Evolutionary conservation across 225 moss, liverwort and hornwort species (phyloP).

Genomic region (Pseudoscleropodium purum): DNA sequence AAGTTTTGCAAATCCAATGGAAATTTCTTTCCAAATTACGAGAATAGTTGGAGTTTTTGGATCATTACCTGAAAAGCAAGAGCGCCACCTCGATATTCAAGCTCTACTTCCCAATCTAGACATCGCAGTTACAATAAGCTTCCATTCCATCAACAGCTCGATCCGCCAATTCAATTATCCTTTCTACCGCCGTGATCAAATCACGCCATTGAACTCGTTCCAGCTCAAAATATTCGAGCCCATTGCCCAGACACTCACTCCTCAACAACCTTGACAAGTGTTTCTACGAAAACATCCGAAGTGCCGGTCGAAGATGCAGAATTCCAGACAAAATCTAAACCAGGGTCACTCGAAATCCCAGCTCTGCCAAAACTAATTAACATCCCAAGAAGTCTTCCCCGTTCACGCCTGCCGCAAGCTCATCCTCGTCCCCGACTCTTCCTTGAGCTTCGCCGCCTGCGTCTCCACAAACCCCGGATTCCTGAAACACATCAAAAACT

Average conservation of each 20-base stretch:
- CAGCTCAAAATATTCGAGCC: neutral
- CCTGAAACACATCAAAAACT: slow-evolving; percentile 65
- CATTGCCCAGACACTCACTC: neutral
- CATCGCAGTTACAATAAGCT: neutral
- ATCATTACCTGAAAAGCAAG: neutral
- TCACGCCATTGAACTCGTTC: neutral
- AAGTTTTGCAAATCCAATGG: neutral
- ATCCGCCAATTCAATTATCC: neutral
- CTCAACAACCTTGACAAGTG: neutral
- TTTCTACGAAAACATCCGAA: neutral
- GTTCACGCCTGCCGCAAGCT: slow-evolving; percentile 4
- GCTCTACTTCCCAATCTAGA: neutral
- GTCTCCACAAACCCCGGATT: slow-evolving; percentile 46
- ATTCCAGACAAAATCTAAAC: neutral
- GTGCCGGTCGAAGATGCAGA: neutral
- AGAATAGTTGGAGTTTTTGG: neutral
- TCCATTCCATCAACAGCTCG: neutral
- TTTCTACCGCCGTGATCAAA: neutral
- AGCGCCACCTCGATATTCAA: neutral
- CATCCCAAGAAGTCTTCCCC: neutral
- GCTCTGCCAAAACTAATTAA: neutral
- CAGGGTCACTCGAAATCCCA: neutral
- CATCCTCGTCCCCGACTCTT: slow-evolving; percentile 2
- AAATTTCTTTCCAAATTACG: neutral
- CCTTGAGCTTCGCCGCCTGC: slow-evolving; percentile 18